Evolutionary conservation across 2,329 filamentous ascomycete genomes (phyloP).

Genomic region (Parastagonospora nodorum): DNA sequence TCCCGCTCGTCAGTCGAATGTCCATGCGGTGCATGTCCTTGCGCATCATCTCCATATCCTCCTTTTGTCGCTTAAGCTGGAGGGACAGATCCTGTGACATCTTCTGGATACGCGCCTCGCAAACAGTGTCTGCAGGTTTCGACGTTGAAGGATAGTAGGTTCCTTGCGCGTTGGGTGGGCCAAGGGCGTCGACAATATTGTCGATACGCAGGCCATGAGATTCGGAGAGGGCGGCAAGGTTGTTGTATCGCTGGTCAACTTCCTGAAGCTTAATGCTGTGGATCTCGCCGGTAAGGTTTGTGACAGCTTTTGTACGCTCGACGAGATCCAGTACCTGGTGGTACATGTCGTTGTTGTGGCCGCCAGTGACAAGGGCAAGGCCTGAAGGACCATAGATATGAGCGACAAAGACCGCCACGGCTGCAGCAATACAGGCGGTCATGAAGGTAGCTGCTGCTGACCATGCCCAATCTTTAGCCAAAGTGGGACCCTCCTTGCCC

Average conservation of each 20-base stretch:
- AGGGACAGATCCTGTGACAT: not conserved
- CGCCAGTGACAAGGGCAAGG: not conserved
- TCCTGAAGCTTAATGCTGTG: conserved; percentile 12
- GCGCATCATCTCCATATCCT: conserved; percentile 18
- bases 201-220: conserved; percentile 22
- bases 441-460: not conserved
- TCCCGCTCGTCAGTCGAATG: conserved; percentile 19
- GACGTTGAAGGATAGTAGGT: conserved; percentile 12
- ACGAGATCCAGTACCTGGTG: conserved; percentile 11
- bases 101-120: not conserved
- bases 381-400: not conserved
- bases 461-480: not conserved
- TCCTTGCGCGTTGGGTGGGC: conserved; percentile 26
- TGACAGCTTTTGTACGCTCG: conserved; percentile 10
- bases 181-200: conserved; percentile 29
- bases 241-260: conserved; percentile 8
- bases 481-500: not conserved
- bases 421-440: not conserved
- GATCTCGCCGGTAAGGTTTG: conserved; percentile 12
- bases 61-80: conserved; percentile 12
- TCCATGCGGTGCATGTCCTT: conserved; percentile 23
- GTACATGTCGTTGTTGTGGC: not conserved
- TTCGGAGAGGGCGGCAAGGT: conserved; percentile 8
- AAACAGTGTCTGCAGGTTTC: not conserved
- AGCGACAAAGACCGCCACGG: not conserved